These are phyloP conservation scores for Tothia fuscella DNA, from an alignment of 2,329 filamentous ascomycete genomes.

Conservation along the genomic window DNA sequence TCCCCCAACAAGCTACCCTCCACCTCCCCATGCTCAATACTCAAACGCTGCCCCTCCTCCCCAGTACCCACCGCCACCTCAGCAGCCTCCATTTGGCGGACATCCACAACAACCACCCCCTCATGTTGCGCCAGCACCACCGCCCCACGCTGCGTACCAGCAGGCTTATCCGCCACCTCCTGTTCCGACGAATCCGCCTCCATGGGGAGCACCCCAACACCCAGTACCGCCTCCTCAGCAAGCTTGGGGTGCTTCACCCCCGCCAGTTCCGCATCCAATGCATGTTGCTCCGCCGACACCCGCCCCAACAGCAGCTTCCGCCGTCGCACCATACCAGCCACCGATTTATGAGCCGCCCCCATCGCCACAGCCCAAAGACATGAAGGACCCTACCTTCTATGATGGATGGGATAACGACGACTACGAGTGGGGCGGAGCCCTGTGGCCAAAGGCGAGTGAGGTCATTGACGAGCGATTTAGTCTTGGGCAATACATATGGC, in stretches of 20 bases:
- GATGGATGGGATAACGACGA: slow-evolving; percentile 8
- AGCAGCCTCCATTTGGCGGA: slow-evolving; percentile 1
- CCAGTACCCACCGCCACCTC: slow-evolving; percentile 10
- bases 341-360: not conserved
- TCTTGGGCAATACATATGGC: slow-evolving; percentile 11
- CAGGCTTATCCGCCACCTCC: slow-evolving; percentile 15
- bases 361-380: not conserved
- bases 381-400: slow-evolving; percentile 9
- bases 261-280: not conserved
- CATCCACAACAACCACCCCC: slow-evolving; percentile 12
- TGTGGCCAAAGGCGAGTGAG: slow-evolving; percentile 11
- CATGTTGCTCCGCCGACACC: slow-evolving; percentile 2
- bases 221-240: slow-evolving; percentile 7
- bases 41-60: slow-evolving; percentile 9
- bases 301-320: not conserved
- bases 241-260: not conserved
- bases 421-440: slow-evolving; percentile 7
- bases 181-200: not conserved
- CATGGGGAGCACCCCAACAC: slow-evolving; percentile 7
- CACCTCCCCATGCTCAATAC: slow-evolving; percentile 10
- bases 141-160: slow-evolving; percentile 14
- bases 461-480: slow-evolving; percentile 9
- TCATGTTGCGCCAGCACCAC: slow-evolving; percentile 18
- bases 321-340: not conserved
- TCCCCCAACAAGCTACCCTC: slow-evolving; percentile 3